Evolutionary conservation across 2,329 filamentous ascomycete genomes (phyloP).

Genomic region (Davidsoniella australis): DNA sequence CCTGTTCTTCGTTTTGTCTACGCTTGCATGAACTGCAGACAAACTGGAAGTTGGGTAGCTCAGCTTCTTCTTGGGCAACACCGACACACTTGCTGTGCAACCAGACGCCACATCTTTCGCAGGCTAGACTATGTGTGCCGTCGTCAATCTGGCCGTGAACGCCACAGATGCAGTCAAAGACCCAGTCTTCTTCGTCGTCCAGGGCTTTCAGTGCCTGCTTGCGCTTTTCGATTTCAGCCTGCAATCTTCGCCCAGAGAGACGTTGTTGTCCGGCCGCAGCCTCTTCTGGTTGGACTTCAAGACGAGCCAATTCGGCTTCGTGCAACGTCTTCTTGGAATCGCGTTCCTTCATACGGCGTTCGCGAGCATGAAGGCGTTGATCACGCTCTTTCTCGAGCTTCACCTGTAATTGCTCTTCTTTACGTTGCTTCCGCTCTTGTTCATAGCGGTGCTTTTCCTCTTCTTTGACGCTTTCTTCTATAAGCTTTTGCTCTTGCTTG

Average conservation of each 20-base stretch:
- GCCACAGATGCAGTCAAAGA: slow-evolving; percentile 88
- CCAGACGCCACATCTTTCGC: slow-evolving; percentile 89
- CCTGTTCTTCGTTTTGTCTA: slow-evolving; percentile 46
- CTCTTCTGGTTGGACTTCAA: slow-evolving; percentile 29
- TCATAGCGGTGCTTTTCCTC: slow-evolving; percentile 25
- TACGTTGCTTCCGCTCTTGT: slow-evolving; percentile 46
- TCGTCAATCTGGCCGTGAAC: slow-evolving; percentile 87
- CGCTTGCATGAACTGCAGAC: slow-evolving; percentile 62
- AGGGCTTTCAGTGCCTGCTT: slow-evolving; percentile 57
- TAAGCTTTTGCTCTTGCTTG: slow-evolving; percentile 14
- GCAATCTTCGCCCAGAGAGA: slow-evolving; percentile 28
- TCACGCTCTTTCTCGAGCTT: slow-evolving; percentile 58
- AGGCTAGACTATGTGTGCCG: slow-evolving; percentile 82
- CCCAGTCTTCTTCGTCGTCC: slow-evolving; percentile 71
- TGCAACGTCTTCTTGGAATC: slow-evolving; percentile 69
- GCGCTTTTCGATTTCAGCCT: slow-evolving; percentile 64
- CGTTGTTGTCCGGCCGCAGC: slow-evolving; percentile 1
- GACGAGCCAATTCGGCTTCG: slow-evolving; percentile 63
- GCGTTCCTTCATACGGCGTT: slow-evolving; percentile 71
- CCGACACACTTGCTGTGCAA: slow-evolving; percentile 88
- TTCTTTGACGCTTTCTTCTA: slow-evolving; percentile 6
- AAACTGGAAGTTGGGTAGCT: slow-evolving; percentile 74
- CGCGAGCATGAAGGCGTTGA: slow-evolving; percentile 64
- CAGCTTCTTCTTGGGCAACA: slow-evolving; percentile 62
- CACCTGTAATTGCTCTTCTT: slow-evolving; percentile 37